Evolutionary conservation across 2,329 filamentous ascomycete genomes (phyloP), one percentile per base, ranked within the genome.

Genomic region (Colletotrichum sp.): DNA sequence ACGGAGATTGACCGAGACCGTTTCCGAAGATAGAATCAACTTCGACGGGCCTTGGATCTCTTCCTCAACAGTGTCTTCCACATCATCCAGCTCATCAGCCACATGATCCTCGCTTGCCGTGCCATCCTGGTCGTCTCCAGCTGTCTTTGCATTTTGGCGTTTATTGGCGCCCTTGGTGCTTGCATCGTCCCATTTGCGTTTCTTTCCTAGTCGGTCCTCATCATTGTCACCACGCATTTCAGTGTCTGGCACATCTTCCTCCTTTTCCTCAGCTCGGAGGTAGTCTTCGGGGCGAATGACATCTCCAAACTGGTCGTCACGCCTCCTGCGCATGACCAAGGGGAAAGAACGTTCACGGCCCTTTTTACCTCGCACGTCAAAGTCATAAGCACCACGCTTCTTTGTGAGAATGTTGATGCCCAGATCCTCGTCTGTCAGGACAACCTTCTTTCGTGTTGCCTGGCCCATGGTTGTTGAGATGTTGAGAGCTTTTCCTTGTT

Each of bases 221-320:
- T 86, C 85, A 32, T 88, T 88, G 15, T 84, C 85, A 74, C 89
- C 88, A 16, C 87, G 87, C 18, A 85, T 87, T 25, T 86, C 88
- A 72, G 91, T 86, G 65, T 93, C 92, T 67, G 93, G 91, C 15
- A 91, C 91, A 55, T 95, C 93, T 22, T 92, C 90, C 74, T 98
- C 95, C 73, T 95, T 93, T 84, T 98, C 97, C 82, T 99, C 97
- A 0, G 96, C 96, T 74, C 96, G 92, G 2, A 98, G 89, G 82
- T 96, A 99, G 78, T 99, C 97, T 83, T 98, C 97, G 0, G 96
- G 95, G 70, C 96, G 92, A 79, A 99, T 98, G 18, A 97, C 87
- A 78, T 99, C 97, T 74, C 97, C 97, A 84, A 97, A 99, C 78
- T 98, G 96, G 81, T 98, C 97, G 34, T 90, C 92, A 66, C 95